Evolutionary conservation across 164 flowering plant species (phyloP).

Genomic region (Annona cherimola): DNA sequence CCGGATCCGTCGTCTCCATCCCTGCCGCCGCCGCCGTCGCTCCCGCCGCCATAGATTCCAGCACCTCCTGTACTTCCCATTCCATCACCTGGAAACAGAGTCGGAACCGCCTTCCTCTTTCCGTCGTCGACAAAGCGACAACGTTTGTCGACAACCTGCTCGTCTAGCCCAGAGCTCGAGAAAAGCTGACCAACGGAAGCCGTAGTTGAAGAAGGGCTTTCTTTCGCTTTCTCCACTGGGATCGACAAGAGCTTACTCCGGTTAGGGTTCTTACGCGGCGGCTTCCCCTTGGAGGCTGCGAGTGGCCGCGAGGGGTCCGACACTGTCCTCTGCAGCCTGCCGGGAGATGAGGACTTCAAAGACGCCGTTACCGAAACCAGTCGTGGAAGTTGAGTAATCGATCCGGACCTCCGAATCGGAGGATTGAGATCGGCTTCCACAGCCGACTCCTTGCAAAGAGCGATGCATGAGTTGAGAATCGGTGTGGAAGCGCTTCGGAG

Average conservation of each 20-base stretch:
- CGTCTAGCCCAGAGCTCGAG: constrained; percentile 27
- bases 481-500: constrained; percentile 14
- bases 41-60: constrained; percentile 5
- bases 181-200: constrained; percentile 22
- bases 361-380: neutral
- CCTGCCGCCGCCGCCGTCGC: constrained; percentile 9
- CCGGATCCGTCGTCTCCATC: neutral
- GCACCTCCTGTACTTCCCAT: constrained; percentile 4
- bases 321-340: constrained; percentile 29
- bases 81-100: constrained; percentile 1
- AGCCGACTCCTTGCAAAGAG: constrained; percentile 1
- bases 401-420: neutral
- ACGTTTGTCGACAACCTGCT: constrained; percentile 14
- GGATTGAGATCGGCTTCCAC: neutral
- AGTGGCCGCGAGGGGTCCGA: constrained; percentile 22
- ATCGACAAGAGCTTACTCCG: constrained; percentile 8
- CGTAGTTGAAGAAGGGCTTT: constrained; percentile 3
- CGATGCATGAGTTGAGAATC: neutral
- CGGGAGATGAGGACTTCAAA: constrained; percentile 1
- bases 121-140: neutral
- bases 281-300: constrained; percentile 17
- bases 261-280: neutral
- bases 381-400: neutral
- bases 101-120: neutral
- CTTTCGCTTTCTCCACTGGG: constrained; percentile 19